Base-by-base conservation (phyloP, 2,329 filamentous ascomycete genomes). In the Fusarium duplospermum region DNA sequence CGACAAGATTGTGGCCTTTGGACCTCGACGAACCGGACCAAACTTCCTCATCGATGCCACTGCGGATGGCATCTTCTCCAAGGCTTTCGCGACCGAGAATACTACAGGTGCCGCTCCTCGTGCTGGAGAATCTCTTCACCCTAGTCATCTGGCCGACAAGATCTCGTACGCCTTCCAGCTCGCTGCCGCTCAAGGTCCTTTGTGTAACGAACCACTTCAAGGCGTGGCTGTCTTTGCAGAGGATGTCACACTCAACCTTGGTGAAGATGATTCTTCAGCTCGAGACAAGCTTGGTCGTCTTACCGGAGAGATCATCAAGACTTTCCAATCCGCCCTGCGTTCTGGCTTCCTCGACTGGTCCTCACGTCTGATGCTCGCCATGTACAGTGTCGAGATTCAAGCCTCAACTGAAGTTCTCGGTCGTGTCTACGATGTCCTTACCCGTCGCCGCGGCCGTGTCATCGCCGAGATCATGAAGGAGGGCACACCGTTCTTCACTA, bases 341-440 rank as follows among this genome's bases (percentile, higher is more conserved):
- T 87, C 92, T 73, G 96, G 92, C 24, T 98, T 98, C 86, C 87
- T 98, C 20, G 96, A 98, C 86, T 99, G 96, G 96, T 96, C 93
- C 42, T 94, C 96, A 0, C 92, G 96, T n/a, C 90, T 99, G 76
- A 91, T 98, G 85, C 90, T 99, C 52, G 96, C 96, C 61, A 98
- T 98, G 94, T 99, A 99, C 86, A 94, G 91, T 64, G 98, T 96
- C 82, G 96, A 98, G 82, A 98, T 99, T 79, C 96, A 98, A 88
- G 95, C 96, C 33, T 95, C 94, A 24, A 96, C 95, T 78, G 96
- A 98, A 83, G 96, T 98, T 47, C 91, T 99, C 6, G 96, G 96
- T 24, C 92, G 94, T 33, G 96, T 98, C 36, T 99, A 99, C 87
- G 94, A 94, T 76, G 96, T 98, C n/a, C 91, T 99, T n/a, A 98